Conservation (phyloP, 2,329 filamentous ascomycete genomes). For the Geosmithia flava region DNA sequence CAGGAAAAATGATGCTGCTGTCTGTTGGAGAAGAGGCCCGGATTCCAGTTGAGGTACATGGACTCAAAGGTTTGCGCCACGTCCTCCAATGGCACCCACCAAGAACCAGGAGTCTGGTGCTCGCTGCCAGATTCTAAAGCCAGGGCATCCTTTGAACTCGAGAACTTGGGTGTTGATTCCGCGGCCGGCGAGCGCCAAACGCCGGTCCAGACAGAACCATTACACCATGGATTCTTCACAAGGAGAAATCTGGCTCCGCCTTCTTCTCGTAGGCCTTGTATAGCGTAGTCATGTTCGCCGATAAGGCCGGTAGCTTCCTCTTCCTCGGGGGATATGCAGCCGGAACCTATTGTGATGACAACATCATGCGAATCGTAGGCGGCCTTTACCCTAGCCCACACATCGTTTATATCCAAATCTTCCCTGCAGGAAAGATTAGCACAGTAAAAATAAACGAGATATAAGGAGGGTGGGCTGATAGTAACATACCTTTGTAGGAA, state of each 20-base stretch:
- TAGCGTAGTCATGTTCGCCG: slow-evolving; percentile 87
- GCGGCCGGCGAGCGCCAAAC: slow-evolving; percentile 10
- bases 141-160: neutral
- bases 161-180: slow-evolving; percentile 1
- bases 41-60: slow-evolving; percentile 96
- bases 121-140: neutral
- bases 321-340: slow-evolving; percentile 63
- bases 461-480: neutral
- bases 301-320: slow-evolving; percentile 73
- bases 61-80: slow-evolving; percentile 89
- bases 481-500: slow-evolving; percentile 60
- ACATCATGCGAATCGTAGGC: slow-evolving; percentile 71
- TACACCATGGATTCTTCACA: slow-evolving; percentile 93
- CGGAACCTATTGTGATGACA: slow-evolving; percentile 82
- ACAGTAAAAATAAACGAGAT: neutral
- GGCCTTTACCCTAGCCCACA: slow-evolving; percentile 67
- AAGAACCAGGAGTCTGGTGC: slow-evolving; percentile 46
- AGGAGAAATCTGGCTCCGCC: slow-evolving; percentile 56
- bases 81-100: slow-evolving; percentile 86
- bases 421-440: slow-evolving; percentile 36
- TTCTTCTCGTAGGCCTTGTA: slow-evolving; percentile 61
- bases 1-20: slow-evolving; percentile 88
- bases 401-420: slow-evolving; percentile 60
- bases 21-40: slow-evolving; percentile 64
- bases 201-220: slow-evolving; percentile 62